Evolutionary conservation across 805 yeast species (phyloP).

Genomic region (Hanseniaspora opuntiae): DNA sequence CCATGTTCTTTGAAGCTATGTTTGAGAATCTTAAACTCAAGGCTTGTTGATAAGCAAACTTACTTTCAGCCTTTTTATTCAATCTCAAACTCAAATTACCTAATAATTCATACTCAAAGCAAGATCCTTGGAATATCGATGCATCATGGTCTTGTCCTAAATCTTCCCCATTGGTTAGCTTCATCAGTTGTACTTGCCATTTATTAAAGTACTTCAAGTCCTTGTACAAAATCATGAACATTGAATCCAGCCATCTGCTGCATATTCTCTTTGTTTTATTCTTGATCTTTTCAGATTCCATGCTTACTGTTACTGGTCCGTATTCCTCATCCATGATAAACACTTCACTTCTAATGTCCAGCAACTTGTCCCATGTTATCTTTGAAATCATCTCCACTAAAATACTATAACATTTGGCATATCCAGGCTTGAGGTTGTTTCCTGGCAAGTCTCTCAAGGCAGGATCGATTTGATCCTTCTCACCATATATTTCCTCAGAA

Average conservation of each 20-base stretch:
- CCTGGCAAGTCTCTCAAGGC: conserved; percentile 52
- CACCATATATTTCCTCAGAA: conserved; percentile 49
- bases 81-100: conserved; percentile 78
- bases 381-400: conserved; percentile 51
- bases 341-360: conserved; percentile 45
- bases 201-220: conserved; percentile 72
- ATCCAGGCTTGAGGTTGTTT: conserved; percentile 47
- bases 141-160: conserved; percentile 34
- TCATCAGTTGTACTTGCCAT: conserved; percentile 86
- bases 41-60: conserved; percentile 66
- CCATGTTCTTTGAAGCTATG: conserved; percentile 57
- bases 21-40: conserved; percentile 66
- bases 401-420: conserved; percentile 44
- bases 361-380: conserved; percentile 60
- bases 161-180: conserved; percentile 76
- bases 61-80: conserved; percentile 77
- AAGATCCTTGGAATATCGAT: conserved; percentile 32
- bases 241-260: conserved; percentile 67
- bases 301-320: conserved; percentile 16
- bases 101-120: conserved; percentile 84
- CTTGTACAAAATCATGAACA: conserved; percentile 57
- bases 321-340: conserved; percentile 61
- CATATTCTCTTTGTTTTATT: conserved; percentile 40
- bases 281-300: not conserved
- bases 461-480: conserved; percentile 54